Percentiles rank a stretch among this genome's conserved stretches.
phyloP scores from a whole-genome alignment of 148 eudicot species.

The Spergularia bocconei region DNA sequence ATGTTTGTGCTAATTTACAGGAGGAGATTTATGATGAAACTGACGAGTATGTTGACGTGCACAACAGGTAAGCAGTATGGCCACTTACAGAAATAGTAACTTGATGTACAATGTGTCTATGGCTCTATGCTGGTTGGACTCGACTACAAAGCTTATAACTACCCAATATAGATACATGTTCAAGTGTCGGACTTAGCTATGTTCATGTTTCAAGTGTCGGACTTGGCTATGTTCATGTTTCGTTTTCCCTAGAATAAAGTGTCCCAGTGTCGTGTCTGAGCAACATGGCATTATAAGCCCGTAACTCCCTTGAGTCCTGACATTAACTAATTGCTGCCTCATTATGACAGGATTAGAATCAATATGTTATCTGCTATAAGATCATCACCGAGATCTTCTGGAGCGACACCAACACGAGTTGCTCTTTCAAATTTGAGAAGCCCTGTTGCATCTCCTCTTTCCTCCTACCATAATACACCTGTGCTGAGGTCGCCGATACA shows the following conservation, averaged over 20 bases:
- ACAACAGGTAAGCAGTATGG: conserved; percentile 54
- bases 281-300: not conserved
- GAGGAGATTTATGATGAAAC: conserved; percentile 78
- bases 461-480: conserved; percentile 46
- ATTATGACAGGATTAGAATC: conserved; percentile 49
- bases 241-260: not conserved
- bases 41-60: conserved; percentile 67
- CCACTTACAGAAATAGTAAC: not conserved
- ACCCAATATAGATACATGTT: not conserved
- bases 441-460: conserved; percentile 47
- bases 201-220: not conserved
- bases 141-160: not conserved
- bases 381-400: conserved; percentile 49
- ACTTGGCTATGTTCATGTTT: not conserved
- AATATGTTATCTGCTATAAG: conserved; percentile 49
- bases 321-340: not conserved
- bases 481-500: conserved; percentile 47
- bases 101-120: not conserved
- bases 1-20: conserved; percentile 27
- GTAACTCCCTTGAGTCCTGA: not conserved
- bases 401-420: conserved; percentile 30
- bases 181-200: not conserved
- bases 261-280: not conserved
- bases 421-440: conserved; percentile 31
- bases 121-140: not conserved